Base-by-base conservation (phyloP, 768 basidiomycete species). In the Tremella mesenterica region DNA sequence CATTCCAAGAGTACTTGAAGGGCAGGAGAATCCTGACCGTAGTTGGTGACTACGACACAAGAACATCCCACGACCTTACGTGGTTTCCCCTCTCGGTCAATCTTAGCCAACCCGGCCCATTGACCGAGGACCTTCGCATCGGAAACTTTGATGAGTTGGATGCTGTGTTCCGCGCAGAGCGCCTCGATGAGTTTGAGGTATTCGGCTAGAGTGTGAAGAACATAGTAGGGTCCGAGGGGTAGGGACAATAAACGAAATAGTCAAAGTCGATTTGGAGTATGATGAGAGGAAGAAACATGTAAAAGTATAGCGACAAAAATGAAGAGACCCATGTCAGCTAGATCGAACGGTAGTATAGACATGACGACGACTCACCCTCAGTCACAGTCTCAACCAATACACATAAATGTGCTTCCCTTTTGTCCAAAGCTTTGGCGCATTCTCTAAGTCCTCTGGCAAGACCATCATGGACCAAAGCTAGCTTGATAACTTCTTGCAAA, bases 101-200 rank as follows among this genome's bases (percentile, higher is more conserved):
- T 92, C 81, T 99, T 99, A 85, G 93, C 96, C 58, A 99, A 82
- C 71, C 93, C 92, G 65, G 89, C 91, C 93, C 93, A 97, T 64
- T 86, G 88, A 30, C 93, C 93, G 71, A 99, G 86, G 62, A 93
- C 83, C 79, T 99, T 99, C 71, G 89, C 86, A 76, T 97, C 93
- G 67, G 88, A 88, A 64, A 92, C 88, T 79, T 96, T 97, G 88
- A 99, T 96, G 61, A 99, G 79, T 80, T 91, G 90, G 79, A 97
- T 96, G 77, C 92, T 93, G 84, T 97, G 92, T 79, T 95, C 91
- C 59, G 89, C 86, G 75, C 93, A 97, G 73, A 99, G 89, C 47
- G 93, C 93, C 79, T 96, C 92, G 65, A 99, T 95, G 79, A 99
- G 88, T 80, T 96, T 97, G 83, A 95, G 88, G 81, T 99, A 97